phyloP scores from a whole-genome alignment of 2,329 filamentous ascomycete species.

The Trichoderma atroviride region DNA sequence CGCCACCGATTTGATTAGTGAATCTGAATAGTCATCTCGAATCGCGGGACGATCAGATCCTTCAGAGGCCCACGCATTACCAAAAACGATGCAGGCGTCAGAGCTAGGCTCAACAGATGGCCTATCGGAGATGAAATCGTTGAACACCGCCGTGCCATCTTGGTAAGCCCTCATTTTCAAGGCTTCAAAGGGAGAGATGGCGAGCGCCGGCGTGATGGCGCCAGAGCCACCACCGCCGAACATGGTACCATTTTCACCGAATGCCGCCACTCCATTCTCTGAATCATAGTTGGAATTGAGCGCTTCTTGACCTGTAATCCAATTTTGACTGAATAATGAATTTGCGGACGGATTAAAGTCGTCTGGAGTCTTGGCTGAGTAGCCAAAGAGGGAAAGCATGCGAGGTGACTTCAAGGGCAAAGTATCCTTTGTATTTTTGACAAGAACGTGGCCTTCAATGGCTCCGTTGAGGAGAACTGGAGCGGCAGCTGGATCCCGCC shows the following conservation, averaged over 20 bases:
- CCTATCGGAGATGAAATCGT: conserved; percentile 56
- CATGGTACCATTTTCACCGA: conserved; percentile 51
- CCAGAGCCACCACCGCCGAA: conserved; percentile 52
- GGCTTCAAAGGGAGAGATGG: conserved; percentile 59
- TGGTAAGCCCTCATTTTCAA: conserved; percentile 54
- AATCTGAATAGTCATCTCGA: conserved; percentile 67
- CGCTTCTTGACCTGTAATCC: conserved; percentile 44
- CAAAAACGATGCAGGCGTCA: conserved; percentile 69
- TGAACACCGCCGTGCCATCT: conserved; percentile 61
- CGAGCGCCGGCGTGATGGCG: conserved; percentile 49
- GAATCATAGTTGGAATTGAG: conserved; percentile 5
- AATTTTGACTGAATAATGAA: conserved; percentile 39
- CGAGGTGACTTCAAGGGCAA: conserved; percentile 56
- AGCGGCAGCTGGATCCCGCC: conserved; percentile 49
- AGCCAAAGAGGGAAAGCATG: conserved; percentile 63
- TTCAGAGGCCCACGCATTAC: conserved; percentile 72
- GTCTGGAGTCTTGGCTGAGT: conserved; percentile 56
- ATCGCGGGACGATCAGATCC: conserved; percentile 65
- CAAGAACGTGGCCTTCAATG: conserved; percentile 64
- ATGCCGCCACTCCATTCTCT: conserved; percentile 26
- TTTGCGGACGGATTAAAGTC: conserved; percentile 44
- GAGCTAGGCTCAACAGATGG: conserved; percentile 54
- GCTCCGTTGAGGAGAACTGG: conserved; percentile 56
- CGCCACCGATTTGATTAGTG: conserved; percentile 60
- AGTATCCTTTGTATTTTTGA: conserved; percentile 61